phyloP scores from a whole-genome alignment of 2,329 filamentous ascomycete genomes.

The Ceratocystis albifundus region DNA sequence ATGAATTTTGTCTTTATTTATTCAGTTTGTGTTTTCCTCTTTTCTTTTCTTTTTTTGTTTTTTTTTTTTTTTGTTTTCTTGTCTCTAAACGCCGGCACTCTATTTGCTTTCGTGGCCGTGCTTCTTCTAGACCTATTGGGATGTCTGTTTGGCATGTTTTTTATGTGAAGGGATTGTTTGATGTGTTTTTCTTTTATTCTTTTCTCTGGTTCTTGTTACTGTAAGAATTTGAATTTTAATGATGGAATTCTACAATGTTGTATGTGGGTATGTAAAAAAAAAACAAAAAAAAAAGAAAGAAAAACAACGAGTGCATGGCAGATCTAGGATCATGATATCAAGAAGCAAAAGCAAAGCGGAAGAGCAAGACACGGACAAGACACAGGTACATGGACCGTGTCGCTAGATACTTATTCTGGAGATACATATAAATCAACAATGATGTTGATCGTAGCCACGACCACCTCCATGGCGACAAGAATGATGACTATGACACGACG shows the following conservation, averaged over 20 bases:
- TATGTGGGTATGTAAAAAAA: not conserved
- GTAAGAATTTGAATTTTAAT: conserved; percentile 3
- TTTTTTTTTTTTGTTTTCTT: conserved; percentile 5
- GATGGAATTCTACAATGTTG: not conserved
- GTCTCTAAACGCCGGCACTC: not conserved
- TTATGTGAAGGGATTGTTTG: not conserved
- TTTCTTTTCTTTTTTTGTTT: not conserved
- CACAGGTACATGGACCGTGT: not conserved
- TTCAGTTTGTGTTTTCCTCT: not conserved
- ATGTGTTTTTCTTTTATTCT: conserved; percentile 8
- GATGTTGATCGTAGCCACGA: conserved; percentile 88
- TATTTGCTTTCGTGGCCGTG: not conserved
- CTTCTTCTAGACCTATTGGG: not conserved
- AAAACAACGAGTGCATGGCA: not conserved
- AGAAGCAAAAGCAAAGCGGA: not conserved
- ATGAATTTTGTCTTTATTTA: not conserved
- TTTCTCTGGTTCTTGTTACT: not conserved
- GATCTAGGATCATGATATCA: not conserved
- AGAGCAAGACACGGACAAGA: not conserved
- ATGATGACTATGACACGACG: conserved; percentile 57
- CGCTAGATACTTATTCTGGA: conserved; percentile 13
- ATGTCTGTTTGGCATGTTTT: not conserved
- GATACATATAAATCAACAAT: conserved; percentile 77
- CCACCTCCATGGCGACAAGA: conserved; percentile 87
- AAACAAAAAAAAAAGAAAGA: not conserved